Base-by-base conservation (phyloP, 1,284 basidiomycete genomes). In the Cystobasidiaceae sp. region DNA sequence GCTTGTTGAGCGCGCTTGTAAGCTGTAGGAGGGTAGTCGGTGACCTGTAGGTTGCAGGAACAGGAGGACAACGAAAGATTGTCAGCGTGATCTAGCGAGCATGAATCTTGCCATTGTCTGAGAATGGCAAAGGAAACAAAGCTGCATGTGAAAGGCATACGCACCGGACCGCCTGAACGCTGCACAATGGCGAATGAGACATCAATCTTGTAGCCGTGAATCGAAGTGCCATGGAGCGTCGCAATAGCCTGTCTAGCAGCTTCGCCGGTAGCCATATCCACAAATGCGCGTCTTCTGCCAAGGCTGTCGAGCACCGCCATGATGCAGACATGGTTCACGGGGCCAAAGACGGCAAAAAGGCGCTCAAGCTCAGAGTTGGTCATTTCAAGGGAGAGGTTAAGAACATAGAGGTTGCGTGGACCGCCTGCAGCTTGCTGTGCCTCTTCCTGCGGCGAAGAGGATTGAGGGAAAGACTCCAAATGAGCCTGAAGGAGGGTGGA, bases 371-470 rank as follows among this genome's bases (percentile, higher is more conserved):
- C 65, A 32, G 41, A 50, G 33, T 60, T 60, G 27, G 56, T 61
- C 65, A 67, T 67, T 9, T 67, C 65, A n/a, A 67, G 51, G 27
- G 58, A 48, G 33, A 67, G 59, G n/a, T 67, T 67, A 2, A 67
- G 52, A 19, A 67, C 59, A 30, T 67, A 67, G 23, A 67, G 57
- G 25, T 67, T 67, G 25, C 65, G 65, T 19, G 63, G 61, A 17
- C 61, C 61, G 8, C 61, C 61, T 19, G 61, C 50, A 21, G 61
- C 61, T 64, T 55, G 51, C 37, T 49, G 46, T 8, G 52, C 50
- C 32, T 45, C 43, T 49, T 64, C 61, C 45, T 64, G 61, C 5
- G 50, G 51, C 2, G 61, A 64, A 32, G 56, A 34, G 3, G 52
- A 43, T 37, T 56, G 44, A 1, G 39, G 28, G 32, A 64, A 64